Percentiles rank a stretch among this genome's conserved stretches.
Evolutionary conservation across 2,329 filamentous ascomycete species (phyloP).

Genomic region (Penicillium sp.): DNA sequence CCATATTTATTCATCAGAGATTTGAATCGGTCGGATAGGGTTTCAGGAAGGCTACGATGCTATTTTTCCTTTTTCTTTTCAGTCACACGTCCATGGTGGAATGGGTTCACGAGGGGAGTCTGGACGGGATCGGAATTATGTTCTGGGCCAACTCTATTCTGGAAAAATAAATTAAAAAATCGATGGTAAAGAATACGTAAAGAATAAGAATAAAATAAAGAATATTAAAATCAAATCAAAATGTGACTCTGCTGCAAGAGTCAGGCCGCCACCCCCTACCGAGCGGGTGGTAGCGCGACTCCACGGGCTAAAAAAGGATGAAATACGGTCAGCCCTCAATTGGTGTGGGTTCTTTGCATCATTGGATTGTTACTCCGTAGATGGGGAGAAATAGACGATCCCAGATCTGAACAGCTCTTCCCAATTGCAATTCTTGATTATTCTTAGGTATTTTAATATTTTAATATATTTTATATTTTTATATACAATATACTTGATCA

Average conservation of each 20-base stretch:
- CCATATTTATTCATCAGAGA: background rate
- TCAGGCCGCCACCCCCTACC: conserved; percentile 29
- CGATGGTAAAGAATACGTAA: background rate
- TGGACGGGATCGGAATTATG: background rate
- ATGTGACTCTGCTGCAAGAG: conserved; percentile 7
- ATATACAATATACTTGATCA: background rate
- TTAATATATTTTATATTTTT: background rate
- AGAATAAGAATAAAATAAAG: conserved; percentile 3
- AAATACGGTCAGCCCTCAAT: conserved; percentile 7
- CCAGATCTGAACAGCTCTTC: conserved; percentile 7
- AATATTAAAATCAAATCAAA: conserved; percentile 5
- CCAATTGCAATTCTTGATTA: background rate
- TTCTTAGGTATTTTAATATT: background rate
- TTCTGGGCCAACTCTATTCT: conserved; percentile 2
- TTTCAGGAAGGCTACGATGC: background rate
- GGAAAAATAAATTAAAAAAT: background rate
- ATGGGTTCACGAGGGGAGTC: background rate
- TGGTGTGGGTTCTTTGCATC: conserved; percentile 1
- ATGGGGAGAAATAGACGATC: conserved; percentile 1
- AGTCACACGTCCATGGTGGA: background rate
- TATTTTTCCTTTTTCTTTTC: background rate
- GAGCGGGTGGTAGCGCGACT: conserved; percentile 21
- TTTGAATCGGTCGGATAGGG: background rate
- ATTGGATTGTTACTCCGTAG: background rate
- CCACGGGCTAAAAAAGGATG: conserved; percentile 10